Base-by-base conservation (phyloP, 306 rosid genomes). In the Heteromeles arbutifolia region DNA sequence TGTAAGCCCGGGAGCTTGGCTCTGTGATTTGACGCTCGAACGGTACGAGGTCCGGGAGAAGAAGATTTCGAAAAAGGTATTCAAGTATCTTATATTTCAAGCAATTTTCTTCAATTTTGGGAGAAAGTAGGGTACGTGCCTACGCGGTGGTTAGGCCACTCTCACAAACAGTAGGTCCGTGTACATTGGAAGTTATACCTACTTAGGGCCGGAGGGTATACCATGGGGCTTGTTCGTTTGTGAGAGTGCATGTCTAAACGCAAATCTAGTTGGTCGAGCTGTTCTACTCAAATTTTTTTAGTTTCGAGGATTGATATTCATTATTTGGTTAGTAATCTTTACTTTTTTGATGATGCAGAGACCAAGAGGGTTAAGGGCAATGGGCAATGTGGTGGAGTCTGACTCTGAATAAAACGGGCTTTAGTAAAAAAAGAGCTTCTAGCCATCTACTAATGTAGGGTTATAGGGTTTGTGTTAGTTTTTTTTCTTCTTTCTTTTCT, bases 11-110 rank as follows among this genome's bases (percentile, higher is more conserved):
- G 98, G 98, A 4, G 79, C 96, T 24, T 91, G 95, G 94, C 77
- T 94, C 2, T 91, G 90, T 28, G 97, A 94, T 82, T 88, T 94
- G 74, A 88, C 93, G 63, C 79, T 92, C 19, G 97, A 94, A 65
- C 89, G 97, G 44, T 94, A 94, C 28, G 96, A 94, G 78, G 98
- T 94, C 70, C 85, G 97, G 82, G 98, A 94, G 93, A 94, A 90
- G 87, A 94, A 92, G 85, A 90, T 84, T 63, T 65, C 96, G 28
- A 94, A 90, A 78, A 94, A 92, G 95, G 97, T 90, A 85, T 28
- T 17, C 2, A 3, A 34, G 65, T 25, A 4, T 8, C 62, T 15
- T 0, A 4, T 4, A 50, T 15, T 15, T 50, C 6, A 50, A 25
- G 14, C 28, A 18, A 31, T 43, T 22, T 25, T 22, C 12, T 4